These are phyloP conservation scores for Colletotrichum noveboracense DNA, from an alignment of 2,329 filamentous ascomycete species.

Conservation along the genomic window DNA sequence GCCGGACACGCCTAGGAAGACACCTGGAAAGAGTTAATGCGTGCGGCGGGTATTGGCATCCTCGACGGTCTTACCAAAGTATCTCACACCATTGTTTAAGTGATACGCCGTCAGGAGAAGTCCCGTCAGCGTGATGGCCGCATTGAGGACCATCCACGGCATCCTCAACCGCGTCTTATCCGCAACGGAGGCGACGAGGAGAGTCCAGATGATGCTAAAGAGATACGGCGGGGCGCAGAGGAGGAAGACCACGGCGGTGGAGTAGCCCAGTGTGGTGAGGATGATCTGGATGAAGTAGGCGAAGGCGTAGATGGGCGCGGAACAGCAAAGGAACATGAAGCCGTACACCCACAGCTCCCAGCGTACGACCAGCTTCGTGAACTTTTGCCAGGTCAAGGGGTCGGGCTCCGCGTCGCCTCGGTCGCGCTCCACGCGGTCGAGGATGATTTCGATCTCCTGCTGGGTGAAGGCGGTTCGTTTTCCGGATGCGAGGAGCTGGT, in stretches of 20 bases:
- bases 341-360: slow-evolving; percentile 47
- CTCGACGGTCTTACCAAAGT: slow-evolving; percentile 23
- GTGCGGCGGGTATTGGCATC: rapidly evolving
- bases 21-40: not conserved
- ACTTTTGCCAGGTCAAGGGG: slow-evolving; percentile 37
- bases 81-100: slow-evolving; percentile 30
- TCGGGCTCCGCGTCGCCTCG: slow-evolving; percentile 44
- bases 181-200: not conserved
- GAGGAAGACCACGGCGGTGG: slow-evolving; percentile 31
- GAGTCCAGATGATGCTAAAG: not conserved
- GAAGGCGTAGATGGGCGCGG: slow-evolving; percentile 64
- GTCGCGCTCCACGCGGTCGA: slow-evolving; percentile 42
- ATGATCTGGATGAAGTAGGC: slow-evolving; percentile 69
- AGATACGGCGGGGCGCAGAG: not conserved
- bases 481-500: slow-evolving; percentile 4
- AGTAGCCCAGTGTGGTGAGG: slow-evolving; percentile 39
- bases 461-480: not conserved
- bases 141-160: slow-evolving; percentile 29
- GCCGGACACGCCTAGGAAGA: slow-evolving; percentile 23
- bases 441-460: slow-evolving; percentile 30
- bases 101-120: not conserved
- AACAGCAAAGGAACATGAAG: slow-evolving; percentile 46
- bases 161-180: slow-evolving; percentile 22
- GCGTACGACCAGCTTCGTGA: slow-evolving; percentile 36
- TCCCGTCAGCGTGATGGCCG: slow-evolving; percentile 17